These are phyloP conservation scores for Aspergillus thermomutatus DNA, from an alignment of 2,329 filamentous ascomycete species.

Conservation along the genomic window DNA sequence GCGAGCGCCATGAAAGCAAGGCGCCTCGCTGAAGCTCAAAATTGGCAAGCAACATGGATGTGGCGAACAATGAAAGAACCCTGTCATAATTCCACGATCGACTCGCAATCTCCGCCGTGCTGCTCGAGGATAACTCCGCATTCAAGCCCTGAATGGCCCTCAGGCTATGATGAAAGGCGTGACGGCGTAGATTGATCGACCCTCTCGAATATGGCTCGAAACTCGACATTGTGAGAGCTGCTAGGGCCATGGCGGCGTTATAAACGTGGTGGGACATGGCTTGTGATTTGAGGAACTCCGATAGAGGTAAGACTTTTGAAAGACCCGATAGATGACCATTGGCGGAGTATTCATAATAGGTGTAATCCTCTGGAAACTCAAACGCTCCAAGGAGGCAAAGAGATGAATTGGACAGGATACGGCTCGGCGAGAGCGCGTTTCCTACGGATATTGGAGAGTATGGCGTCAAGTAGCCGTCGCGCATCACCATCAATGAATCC, in stretches of 20 bases:
- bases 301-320: conserved; percentile 5
- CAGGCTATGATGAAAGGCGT: conserved; percentile 12
- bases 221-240: conserved; percentile 8
- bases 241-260: conserved; percentile 8
- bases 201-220: not conserved
- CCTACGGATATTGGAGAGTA: not conserved
- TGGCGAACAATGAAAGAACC: conserved; percentile 9
- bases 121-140: not conserved
- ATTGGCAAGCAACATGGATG: conserved; percentile 12
- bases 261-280: conserved; percentile 10
- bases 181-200: conserved; percentile 5
- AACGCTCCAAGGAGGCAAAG: conserved; percentile 6
- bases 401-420: conserved; percentile 2
- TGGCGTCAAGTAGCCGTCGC: conserved; percentile 1
- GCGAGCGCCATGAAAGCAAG: conserved; percentile 10
- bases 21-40: conserved; percentile 13
- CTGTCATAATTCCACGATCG: not conserved
- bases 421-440: not conserved
- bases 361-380: conserved; percentile 11
- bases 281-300: conserved; percentile 10
- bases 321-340: conserved; percentile 3
- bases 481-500: not conserved
- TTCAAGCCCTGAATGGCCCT: conserved; percentile 9
- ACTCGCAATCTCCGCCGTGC: not conserved
- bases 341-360: conserved; percentile 10